phyloP scores from a whole-genome alignment of 2,329 filamentous ascomycete species.

The Pseudocercospora macadamiae region DNA sequence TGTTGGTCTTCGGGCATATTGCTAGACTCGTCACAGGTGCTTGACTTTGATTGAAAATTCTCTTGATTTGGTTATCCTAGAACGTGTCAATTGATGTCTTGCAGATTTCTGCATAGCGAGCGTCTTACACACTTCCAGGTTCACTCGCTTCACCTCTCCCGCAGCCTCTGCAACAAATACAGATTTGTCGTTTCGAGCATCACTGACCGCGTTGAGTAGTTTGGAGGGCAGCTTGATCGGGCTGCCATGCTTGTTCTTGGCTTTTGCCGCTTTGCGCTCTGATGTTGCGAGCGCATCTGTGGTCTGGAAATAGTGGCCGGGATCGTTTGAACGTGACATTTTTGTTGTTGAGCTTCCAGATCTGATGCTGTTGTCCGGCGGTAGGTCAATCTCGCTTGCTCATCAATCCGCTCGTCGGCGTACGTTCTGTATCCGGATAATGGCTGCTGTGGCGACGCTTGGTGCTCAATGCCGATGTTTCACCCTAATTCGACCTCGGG shows the following conservation, averaged over 20 bases:
- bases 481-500: not conserved
- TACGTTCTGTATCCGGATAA: not conserved
- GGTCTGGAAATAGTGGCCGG: constrained; percentile 89
- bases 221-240: constrained; percentile 84
- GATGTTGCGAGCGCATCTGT: constrained; percentile 60
- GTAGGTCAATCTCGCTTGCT: not conserved
- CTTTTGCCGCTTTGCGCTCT: constrained; percentile 68
- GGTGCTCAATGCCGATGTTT: not conserved
- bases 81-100: constrained; percentile 4
- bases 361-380: not conserved
- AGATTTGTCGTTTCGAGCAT: constrained; percentile 61
- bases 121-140: constrained; percentile 70
- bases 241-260: constrained; percentile 80
- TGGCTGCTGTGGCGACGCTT: not conserved
- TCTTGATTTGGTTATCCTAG: constrained; percentile 50
- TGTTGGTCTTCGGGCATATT: constrained; percentile 56
- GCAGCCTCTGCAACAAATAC: constrained; percentile 86
- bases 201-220: constrained; percentile 72
- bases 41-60: constrained; percentile 70
- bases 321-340: constrained; percentile 73
- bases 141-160: constrained; percentile 74
- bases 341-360: not conserved
- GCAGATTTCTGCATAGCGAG: not conserved
- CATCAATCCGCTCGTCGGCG: not conserved
- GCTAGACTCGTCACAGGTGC: constrained; percentile 80